These are phyloP conservation scores for Hymenoscyphus repandus DNA, from an alignment of 2,329 filamentous ascomycete species.

Conservation along the genomic window DNA sequence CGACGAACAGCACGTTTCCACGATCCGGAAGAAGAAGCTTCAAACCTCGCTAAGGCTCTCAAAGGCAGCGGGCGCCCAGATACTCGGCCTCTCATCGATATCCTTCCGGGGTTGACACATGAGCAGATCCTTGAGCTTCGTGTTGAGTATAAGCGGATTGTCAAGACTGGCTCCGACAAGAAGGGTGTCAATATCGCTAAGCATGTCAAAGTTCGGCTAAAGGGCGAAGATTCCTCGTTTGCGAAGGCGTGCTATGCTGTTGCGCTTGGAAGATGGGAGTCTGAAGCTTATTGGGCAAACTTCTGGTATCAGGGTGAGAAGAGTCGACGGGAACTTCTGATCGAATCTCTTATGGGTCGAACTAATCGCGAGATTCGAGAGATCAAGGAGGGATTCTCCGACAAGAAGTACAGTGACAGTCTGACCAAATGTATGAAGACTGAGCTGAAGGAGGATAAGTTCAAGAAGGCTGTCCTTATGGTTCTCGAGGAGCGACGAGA, in stretches of 20 bases:
- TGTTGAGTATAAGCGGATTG: slow-evolving; percentile 83
- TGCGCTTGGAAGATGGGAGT: slow-evolving; percentile 84
- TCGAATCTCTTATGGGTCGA: slow-evolving; percentile 87
- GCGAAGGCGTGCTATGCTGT: slow-evolving; percentile 91
- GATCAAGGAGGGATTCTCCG: slow-evolving; percentile 84
- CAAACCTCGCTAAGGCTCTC: slow-evolving; percentile 69
- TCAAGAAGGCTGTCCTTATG: slow-evolving; percentile 79
- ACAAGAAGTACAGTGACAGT: slow-evolving; percentile 85
- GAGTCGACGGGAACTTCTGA: slow-evolving; percentile 79
- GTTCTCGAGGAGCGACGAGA: slow-evolving; percentile 79
- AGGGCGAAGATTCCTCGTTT: slow-evolving; percentile 68
- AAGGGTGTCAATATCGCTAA: slow-evolving; percentile 82
- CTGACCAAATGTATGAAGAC: slow-evolving; percentile 82
- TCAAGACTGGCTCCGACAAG: slow-evolving; percentile 68
- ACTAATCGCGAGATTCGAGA: slow-evolving; percentile 78
- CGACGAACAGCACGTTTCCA: slow-evolving; percentile 70
- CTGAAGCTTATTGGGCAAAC: slow-evolving; percentile 96
- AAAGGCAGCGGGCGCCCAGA: slow-evolving; percentile 54
- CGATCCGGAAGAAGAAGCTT: slow-evolving; percentile 74
- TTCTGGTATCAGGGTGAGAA: slow-evolving; percentile 93
- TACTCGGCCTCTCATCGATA: slow-evolving; percentile 68
- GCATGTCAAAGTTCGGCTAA: slow-evolving; percentile 72
- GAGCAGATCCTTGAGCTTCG: slow-evolving; percentile 84
- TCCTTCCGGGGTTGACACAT: slow-evolving; percentile 77
- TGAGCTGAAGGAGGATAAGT: slow-evolving; percentile 93